Evolutionary conservation across 169 alveolate genomes (phyloP), one percentile per base, ranked within the genome.

Genomic region (Plasmodium sp.): DNA sequence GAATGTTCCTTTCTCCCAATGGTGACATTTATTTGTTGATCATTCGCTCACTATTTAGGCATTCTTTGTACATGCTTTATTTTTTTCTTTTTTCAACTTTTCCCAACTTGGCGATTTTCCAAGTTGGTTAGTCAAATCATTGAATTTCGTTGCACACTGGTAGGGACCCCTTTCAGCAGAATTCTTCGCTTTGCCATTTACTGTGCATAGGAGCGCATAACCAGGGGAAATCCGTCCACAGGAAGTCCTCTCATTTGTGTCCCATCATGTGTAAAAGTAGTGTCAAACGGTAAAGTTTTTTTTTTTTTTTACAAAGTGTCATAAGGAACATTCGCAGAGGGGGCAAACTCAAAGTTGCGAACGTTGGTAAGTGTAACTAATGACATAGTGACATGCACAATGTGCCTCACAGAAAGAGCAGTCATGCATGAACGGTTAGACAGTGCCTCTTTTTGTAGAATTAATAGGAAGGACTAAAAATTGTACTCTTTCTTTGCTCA

Each of bases 171-270:
- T 75, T 77, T 22, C 82, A 36, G 34, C 7, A 67, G 67, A 12
- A 16, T 85, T 54, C 27, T 67, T 77, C 27, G 43, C 14, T 74
- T 75, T 34, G 9, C 56, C 34, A n/a, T 41, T 39, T 48, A 54
- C 16, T 54, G 85, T 85, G 86, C 93, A 85, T 85, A 31, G 41
- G 71, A 85, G 93, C 81, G 93, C 93, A 84, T 84, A 84, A 56
- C 62, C 5, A 45, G 22, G 54, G 45, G 16, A 2, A 14, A 22
- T 27, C 58, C 27, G 34, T 31, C n/a, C 73, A 81, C 74, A 81
- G 71, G 36, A 9, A 54, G 27, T 77, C 77, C 36, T 67, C 31
- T 22, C 77, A 67, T 6, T n/a, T 67, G 0, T 27, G 36, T 1
- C 77, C 36, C 77, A 67, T 67, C 36, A 9, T 7, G 14, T 67